Base-by-base conservation (phyloP, 192 early-diverging fungal genomes). In the Paraglomus occultum region DNA sequence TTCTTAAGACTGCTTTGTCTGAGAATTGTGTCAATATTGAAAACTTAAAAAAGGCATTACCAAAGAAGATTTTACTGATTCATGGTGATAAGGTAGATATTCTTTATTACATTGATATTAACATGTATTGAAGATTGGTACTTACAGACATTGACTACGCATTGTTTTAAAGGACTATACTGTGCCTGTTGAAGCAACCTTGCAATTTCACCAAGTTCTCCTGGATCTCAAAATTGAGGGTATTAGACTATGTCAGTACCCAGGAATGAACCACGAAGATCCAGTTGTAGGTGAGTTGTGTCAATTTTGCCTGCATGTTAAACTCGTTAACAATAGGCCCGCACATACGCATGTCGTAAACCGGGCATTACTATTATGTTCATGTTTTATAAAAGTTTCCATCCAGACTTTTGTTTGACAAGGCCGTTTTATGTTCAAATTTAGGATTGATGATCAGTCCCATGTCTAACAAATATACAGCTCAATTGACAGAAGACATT, bases 51-150 rank as follows among this genome's bases (percentile, higher is more conserved):
- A 72, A 65, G 18, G 54, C 76, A 48, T 18, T 76, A 23, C 78
- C 78, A 0, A 51, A 71, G 7, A 73, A 79, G 64, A 79, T 73
- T 6, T 52, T 79, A 45, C 57, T 79, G 18, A 63, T 79, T 51
- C 78, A 79, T 76, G 78, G 78, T 11, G 73, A 76, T 20, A 54
- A 48, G 58, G 58, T 60, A 42, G 11, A 44, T 10, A 6, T 42
- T 60, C 14, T 42, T 42, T 14, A 42, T 38, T 7, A 60, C n/a
- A 18, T 60, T 42, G 4, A 60, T 11, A 60, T 14, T 42, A 44
- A 44, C n/a, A 8, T 60, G 31, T 60, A 31, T 31, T 31, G 31
- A 50, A 50, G 11, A 50, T 15, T 50, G 17, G 17, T 50, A 50
- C 17, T 50, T 4, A 50, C 17, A 50, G 17, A 50, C 17, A 50